Evolutionary conservation across 768 basidiomycete genomes (phyloP), one percentile per base, ranked within the genome.

Genomic region (Boletus rufocinnamomeus): DNA sequence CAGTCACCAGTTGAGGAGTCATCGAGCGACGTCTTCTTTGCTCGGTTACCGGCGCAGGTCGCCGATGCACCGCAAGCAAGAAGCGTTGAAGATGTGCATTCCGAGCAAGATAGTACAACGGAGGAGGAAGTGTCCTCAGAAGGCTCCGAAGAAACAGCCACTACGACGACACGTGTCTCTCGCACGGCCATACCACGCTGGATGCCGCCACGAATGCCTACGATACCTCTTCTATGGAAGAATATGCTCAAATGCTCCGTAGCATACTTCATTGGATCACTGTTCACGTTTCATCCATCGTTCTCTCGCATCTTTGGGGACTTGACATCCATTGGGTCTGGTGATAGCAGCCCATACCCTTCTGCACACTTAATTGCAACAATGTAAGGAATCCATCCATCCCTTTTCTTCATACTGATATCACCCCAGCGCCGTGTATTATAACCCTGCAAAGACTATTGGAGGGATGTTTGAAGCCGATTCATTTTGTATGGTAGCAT

Each of bases 391-490:
- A 34, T 52, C 5, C 19, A 6, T 45, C 11, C 13, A 1, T 53
- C 3, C 17, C 10, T 37, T 14, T 19, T 13, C 4, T 35, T 28
- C 9, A 5, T 45, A 17, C 58, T 69, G 45, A 69, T 17, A n/a
- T 43, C 9, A 4, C 52, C 32, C 56, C 48, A 88, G 91, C 58
- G 84, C 84, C 6, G 89, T 92, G 0, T 95, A 98, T 73, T 98
- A 86, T 72, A 93, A 95, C 65, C 96, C 96, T 5, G 95, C 95
- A 28, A 95, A 96, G 68, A 95, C 93, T 0, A 77, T 90, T 6
- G 97, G 96, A 6, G 89, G 82, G 0, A 98, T 98, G 95, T 72
- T 96, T 43, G 93, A 98, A 69, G 93, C 95, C 11, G 87, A 93
- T 65, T 75, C 89, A 7, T 95, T 83, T 72, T 97, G 91, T 68